Conservation (phyloP, 2,329 filamentous ascomycete species). For the Amauroascus niger region DNA sequence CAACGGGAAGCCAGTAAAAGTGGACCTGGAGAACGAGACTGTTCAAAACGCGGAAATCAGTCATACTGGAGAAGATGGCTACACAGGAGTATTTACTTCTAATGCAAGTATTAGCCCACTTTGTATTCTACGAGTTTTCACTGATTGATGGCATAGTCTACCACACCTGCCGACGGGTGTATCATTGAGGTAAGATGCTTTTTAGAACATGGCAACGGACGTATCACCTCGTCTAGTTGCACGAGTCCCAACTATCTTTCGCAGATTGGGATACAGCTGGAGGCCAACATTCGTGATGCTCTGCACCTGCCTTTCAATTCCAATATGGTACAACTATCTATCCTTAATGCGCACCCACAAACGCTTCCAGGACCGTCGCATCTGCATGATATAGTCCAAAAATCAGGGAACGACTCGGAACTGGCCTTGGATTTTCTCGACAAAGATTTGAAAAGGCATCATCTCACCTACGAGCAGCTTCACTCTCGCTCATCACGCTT, state of each 20-base stretch:
- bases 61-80: conserved; percentile 13
- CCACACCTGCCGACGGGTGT: conserved; percentile 10
- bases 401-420: conserved; percentile 26
- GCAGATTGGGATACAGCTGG: conserved; percentile 26
- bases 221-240: conserved; percentile 21
- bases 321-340: conserved; percentile 37
- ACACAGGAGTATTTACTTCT: conserved; percentile 23
- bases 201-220: conserved; percentile 19
- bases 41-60: conserved; percentile 19
- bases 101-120: conserved; percentile 15
- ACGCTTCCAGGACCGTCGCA: conserved; percentile 46
- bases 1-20: conserved; percentile 24
- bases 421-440: conserved; percentile 57
- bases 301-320: conserved; percentile 5
- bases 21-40: conserved; percentile 18
- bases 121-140: background rate
- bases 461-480: conserved; percentile 54
- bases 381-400: conserved; percentile 55
- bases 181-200: conserved; percentile 22
- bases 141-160: conserved; percentile 6
- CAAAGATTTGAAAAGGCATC: conserved; percentile 37
- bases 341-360: conserved; percentile 49
- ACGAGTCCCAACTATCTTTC: conserved; percentile 22
- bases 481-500: conserved; percentile 50
- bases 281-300: conserved; percentile 22